A percentile compares a stretch with the other conserved stretches of the same genome.
phyloP scores from a whole-genome alignment of 1,284 basidiomycete genomes.

The Singerocomus inundabilis region DNA sequence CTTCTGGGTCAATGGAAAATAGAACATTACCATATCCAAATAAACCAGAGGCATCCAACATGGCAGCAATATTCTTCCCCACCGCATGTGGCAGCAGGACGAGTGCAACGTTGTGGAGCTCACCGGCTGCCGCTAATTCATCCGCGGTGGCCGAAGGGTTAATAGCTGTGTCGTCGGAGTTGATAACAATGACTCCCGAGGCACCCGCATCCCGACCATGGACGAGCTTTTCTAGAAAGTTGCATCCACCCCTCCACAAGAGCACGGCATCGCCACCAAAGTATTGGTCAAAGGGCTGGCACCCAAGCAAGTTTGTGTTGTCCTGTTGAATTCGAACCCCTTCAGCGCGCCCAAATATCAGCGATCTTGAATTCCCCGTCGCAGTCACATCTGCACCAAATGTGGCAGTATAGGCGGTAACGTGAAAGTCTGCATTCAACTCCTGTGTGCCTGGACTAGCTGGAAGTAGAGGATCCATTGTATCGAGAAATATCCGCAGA shows the following conservation, averaged over 20 bases:
- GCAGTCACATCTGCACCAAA: conserved; percentile 67
- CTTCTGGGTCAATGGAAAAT: conserved; percentile 48
- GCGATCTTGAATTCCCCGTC: conserved; percentile 21
- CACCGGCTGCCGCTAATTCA: conserved; percentile 57
- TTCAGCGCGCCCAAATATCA: conserved; percentile 47
- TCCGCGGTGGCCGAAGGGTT: conserved; percentile 64
- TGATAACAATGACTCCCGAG: conserved; percentile 71
- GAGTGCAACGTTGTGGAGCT: conserved; percentile 56
- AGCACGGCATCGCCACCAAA: conserved; percentile 55
- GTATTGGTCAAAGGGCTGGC: conserved; percentile 47
- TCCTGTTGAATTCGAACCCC: conserved; percentile 55
- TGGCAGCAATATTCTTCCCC: conserved; percentile 51
- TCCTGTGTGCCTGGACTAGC: conserved; percentile 35
- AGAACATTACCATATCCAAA: conserved; percentile 49
- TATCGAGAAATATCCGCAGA: conserved; percentile 57
- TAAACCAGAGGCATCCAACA: conserved; percentile 52
- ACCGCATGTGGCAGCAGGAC: conserved; percentile 55
- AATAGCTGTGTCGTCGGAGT: conserved; percentile 54
- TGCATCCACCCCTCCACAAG: conserved; percentile 70
- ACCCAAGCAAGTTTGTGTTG: conserved; percentile 55
- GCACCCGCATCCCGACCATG: conserved; percentile 66
- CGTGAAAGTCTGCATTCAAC: conserved; percentile 44
- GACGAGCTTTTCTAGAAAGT: conserved; percentile 78
- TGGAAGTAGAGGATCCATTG: conserved; percentile 44
- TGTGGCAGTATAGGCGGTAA: conserved; percentile 61